phyloP scores from a whole-genome alignment of 768 basidiomycete genomes.

The Rhizopogon vesiculosus region DNA sequence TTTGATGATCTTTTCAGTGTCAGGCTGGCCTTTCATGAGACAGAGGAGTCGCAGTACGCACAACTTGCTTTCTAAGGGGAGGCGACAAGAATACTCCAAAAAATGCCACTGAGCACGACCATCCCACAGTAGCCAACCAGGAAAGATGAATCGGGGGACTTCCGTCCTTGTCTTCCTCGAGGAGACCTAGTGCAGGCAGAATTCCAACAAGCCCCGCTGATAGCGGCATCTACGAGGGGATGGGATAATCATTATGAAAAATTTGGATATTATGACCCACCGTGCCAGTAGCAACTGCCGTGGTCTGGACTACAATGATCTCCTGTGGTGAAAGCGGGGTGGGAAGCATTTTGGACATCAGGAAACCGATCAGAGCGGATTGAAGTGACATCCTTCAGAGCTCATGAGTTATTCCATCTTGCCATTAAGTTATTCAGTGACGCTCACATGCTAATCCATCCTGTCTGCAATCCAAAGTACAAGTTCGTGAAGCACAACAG shows the following conservation, averaged over 20 bases:
- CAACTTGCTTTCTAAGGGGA: conserved; percentile 91
- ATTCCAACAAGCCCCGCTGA: conserved; percentile 91
- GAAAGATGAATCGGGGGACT: conserved; percentile 68
- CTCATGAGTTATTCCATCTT: not conserved
- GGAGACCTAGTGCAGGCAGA: conserved; percentile 79
- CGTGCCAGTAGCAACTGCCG: conserved; percentile 89
- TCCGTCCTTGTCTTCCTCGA: conserved; percentile 74
- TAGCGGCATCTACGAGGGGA: conserved; percentile 58
- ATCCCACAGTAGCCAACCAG: conserved; percentile 69
- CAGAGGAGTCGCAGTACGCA: conserved; percentile 30
- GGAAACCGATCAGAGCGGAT: conserved; percentile 88
- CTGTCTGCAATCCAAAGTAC: conserved; percentile 83
- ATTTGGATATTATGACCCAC: conserved; percentile 15
- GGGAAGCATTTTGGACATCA: conserved; percentile 72
- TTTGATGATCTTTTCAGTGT: conserved; percentile 67
- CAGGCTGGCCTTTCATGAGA: conserved; percentile 2
- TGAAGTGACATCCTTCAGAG: conserved; percentile 86
- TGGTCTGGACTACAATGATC: conserved; percentile 91
- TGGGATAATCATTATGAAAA: not conserved
- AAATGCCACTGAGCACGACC: conserved; percentile 91
- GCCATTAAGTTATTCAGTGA: not conserved
- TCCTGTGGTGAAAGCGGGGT: conserved; percentile 83
- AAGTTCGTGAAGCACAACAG: conserved; percentile 91
- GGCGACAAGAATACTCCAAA: conserved; percentile 99
- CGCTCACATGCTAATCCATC: conserved; percentile 82